phyloP scores from a whole-genome alignment of 306 rosid genomes.

The Trifolium dubium region DNA sequence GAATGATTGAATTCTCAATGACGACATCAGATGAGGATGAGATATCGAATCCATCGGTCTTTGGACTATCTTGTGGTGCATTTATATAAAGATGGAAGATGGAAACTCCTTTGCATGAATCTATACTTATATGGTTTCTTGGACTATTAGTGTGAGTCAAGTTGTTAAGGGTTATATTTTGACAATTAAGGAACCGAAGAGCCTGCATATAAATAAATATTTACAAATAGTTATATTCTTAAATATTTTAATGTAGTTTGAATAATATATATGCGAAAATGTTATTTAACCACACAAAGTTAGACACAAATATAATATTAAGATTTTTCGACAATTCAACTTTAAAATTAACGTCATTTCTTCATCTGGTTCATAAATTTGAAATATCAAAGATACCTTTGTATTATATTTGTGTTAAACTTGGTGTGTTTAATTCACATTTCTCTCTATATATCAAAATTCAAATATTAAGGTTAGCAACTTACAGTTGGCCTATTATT shows the following conservation, averaged over 20 bases:
- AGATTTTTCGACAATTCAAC: too few species aligned
- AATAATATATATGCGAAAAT: too few species aligned
- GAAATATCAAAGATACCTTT: too few species aligned
- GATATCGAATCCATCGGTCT: constrained; percentile 65
- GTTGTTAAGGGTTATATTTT: constrained; percentile 28
- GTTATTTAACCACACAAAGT: too few species aligned
- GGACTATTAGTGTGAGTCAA: constrained; percentile 45
- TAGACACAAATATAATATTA: too few species aligned
- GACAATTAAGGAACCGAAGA: constrained; percentile 8
- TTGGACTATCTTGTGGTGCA: constrained; percentile 61
- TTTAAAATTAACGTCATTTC: too few species aligned
- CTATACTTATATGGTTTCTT: constrained; percentile 45
- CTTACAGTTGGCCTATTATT: constrained; percentile 41
- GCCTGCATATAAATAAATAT: constrained; percentile 35
- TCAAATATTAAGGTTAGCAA: background rate
- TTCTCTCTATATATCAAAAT: background rate
- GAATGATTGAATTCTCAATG: constrained; percentile 30
- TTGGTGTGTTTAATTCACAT: too few species aligned
- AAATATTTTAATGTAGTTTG: background rate
- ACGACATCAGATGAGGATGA: constrained; percentile 29
- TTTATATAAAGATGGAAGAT: constrained; percentile 33
- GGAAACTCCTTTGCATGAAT: background rate
- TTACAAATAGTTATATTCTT: background rate
- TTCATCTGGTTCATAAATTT: too few species aligned
- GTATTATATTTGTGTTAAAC: too few species aligned